Evolutionary conservation across 1,284 basidiomycete genomes (phyloP), one percentile per base, ranked within the genome.

Genomic region (Vanrija pseudolonga): DNA sequence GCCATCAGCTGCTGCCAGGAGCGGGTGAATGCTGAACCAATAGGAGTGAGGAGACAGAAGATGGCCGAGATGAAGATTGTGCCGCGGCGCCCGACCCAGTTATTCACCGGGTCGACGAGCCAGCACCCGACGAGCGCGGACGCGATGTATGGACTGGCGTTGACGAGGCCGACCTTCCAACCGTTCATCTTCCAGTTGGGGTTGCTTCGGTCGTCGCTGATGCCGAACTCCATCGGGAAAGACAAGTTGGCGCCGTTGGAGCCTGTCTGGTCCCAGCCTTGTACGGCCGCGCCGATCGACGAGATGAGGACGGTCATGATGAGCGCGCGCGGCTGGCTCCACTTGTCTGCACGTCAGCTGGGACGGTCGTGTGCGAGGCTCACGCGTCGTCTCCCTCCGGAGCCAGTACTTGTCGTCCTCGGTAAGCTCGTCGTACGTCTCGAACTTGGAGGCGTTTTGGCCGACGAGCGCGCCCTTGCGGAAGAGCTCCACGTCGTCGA

Each of bases 91-190:
- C 85, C 80, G 50, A 81, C 68, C 28, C 53, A 69, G 55, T 79
- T 77, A 69, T 89, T 90, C 47, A 89, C 77, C 6, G 88, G 88
- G 45, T 85, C 84, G 0, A 86, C 85, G 42, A 89, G 71, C 87
- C 87, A 88, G 71, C 77, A 77, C 42, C 58, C 62, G 28, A 60
- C 46, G 38, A 65, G 39, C 4, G 60, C 53, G 1, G 61, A 50
- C 7, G 46, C 53, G 22, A 67, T 50, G 53, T 65, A 69, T 9
- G 64, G 62, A 0, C 52, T 60, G n/a, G 59, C 41, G 50, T 69
- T 69, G 56, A 90, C 82, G 28, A 89, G 73, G 41, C 89, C 88
- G 26, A 87, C 78, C 2, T 89, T 60, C 86, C 86, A 89, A 51
- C 82, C 78, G 66, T 87, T 80, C 26, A 11, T 26, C 7, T 11